Evolutionary conservation across 2,329 filamentous ascomycete genomes (phyloP), one percentile per base, ranked within the genome.

Genomic region (Fusarium newnesense): DNA sequence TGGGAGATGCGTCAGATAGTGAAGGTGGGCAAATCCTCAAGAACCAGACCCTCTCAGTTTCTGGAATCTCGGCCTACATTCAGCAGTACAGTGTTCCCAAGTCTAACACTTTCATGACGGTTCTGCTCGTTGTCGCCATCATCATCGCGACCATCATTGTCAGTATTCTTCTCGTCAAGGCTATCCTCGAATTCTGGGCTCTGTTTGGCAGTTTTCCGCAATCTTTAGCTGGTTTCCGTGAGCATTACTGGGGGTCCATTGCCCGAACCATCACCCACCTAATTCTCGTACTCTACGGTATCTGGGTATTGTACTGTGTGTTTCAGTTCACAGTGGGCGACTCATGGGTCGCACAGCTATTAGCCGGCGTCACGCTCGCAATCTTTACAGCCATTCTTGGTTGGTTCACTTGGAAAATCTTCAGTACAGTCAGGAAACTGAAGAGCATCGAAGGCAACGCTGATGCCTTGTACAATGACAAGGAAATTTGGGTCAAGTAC

Each of bases 171-270:
- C 88, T 98, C 9, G 88, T 97, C 83, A 99, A 98, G 85, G 91
- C 97, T 65, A 90, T 98, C 58, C 89, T 99, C 57, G 96, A 98
- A 83, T 86, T 90, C 43, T 98, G 96, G 94, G 93, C 95, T 21
- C 86, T 98, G n/a, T 96, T 94, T 75, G 95, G 93, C 73, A 94
- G 86, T 68, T 97, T 98, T 79, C 95, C 96, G 18, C 87, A 94
- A 79, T 88, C 89, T 40, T 88, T 98, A 64, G 86, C 90, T 21
- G 92, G 93, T 50, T 98, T 98, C 89, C 93, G 96, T 74, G 93
- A 97, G 84, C 94, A 97, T 81, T 98, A 98, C 86, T 98, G 96
- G 96, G 93, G 94, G 75, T 91, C 95, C 62, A 92, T 99, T 80
- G 94, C 92, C 50, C 94, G 96, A 69, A 93, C 95, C 21, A 93